Conservation (phyloP, 2,329 filamentous ascomycete genomes). For the Exophiala lecanii-corni region DNA sequence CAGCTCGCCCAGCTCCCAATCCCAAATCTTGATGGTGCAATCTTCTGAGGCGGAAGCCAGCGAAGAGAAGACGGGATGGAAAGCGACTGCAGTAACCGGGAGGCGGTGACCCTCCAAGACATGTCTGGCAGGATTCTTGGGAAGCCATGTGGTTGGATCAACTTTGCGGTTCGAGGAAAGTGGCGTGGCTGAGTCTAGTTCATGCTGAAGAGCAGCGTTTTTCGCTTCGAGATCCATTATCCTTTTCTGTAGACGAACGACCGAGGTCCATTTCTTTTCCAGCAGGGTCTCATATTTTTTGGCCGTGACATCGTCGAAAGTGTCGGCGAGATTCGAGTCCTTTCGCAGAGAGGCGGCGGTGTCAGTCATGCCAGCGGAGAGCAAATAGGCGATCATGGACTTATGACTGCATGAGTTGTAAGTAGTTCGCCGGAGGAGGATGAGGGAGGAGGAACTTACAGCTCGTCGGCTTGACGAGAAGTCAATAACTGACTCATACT, state of each 20-base stretch:
- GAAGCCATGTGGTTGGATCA: conserved; percentile 81
- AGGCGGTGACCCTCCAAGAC: conserved; percentile 76
- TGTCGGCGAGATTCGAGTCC: conserved; percentile 68
- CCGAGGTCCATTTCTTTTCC: conserved; percentile 98
- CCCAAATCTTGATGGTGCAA: conserved; percentile 93
- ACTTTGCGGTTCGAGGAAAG: conserved; percentile 72
- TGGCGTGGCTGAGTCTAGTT: conserved; percentile 78
- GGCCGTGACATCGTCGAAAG: conserved; percentile 72
- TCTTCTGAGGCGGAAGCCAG: conserved; percentile 89
- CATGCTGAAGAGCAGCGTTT: conserved; percentile 67
- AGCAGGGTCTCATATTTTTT: conserved; percentile 93
- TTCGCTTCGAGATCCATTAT: conserved; percentile 89
- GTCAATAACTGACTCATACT: conserved; percentile 72
- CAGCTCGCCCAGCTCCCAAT: conserved; percentile 89
- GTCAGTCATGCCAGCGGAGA: conserved; percentile 65
- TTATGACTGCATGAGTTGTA: conserved; percentile 63
- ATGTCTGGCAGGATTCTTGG: conserved; percentile 74
- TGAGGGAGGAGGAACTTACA: conserved; percentile 54
- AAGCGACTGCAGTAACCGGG: conserved; percentile 81
- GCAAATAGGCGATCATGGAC: conserved; percentile 84
- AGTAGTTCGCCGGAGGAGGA: conserved; percentile 17
- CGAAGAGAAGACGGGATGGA: conserved; percentile 87
- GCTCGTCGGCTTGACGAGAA: conserved; percentile 77
- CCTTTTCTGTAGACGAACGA: conserved; percentile 94
- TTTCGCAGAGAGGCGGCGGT: conserved; percentile 68